Percentiles rank a stretch among this genome's conserved stretches.
phyloP scores from a whole-genome alignment of 306 rosid species.

The Gillenia trifoliata region DNA sequence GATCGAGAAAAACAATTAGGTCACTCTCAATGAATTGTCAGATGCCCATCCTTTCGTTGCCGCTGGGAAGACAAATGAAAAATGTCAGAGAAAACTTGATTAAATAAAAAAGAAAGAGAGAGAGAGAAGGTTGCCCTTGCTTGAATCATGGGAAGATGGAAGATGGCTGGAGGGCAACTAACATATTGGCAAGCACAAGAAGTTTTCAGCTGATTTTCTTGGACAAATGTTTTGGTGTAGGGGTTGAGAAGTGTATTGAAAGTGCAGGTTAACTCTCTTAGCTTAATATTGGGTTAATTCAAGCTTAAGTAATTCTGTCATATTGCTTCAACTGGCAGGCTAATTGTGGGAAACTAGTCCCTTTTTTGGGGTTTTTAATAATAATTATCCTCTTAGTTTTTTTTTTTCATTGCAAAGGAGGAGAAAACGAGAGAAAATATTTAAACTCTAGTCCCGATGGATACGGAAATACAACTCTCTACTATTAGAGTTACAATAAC shows the following conservation, averaged over 20 bases:
- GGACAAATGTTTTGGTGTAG: not conserved
- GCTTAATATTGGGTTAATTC: not conserved
- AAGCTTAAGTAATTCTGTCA: constrained; percentile 12
- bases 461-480: not conserved
- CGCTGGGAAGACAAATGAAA: constrained; percentile 11
- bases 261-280: constrained; percentile 1
- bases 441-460: not conserved
- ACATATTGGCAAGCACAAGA: not conserved
- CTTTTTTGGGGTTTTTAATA: not conserved
- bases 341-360: not conserved
- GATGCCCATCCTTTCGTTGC: constrained; percentile 32
- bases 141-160: constrained; percentile 6
- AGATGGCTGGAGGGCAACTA: constrained; percentile 10
- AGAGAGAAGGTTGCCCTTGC: constrained; percentile 6
- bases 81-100: constrained; percentile 9
- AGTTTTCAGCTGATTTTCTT: not conserved
- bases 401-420: not conserved
- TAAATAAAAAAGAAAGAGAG: not conserved
- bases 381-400: not conserved
- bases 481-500: not conserved
- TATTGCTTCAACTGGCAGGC: constrained; percentile 18
- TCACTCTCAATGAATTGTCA: constrained; percentile 50
- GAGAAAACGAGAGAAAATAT: not conserved
- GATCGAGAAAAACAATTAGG: constrained; percentile 29
- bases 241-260: not conserved